Evolutionary conservation across 345 rosid species (phyloP).

Genomic region (Camelina laxa): DNA sequence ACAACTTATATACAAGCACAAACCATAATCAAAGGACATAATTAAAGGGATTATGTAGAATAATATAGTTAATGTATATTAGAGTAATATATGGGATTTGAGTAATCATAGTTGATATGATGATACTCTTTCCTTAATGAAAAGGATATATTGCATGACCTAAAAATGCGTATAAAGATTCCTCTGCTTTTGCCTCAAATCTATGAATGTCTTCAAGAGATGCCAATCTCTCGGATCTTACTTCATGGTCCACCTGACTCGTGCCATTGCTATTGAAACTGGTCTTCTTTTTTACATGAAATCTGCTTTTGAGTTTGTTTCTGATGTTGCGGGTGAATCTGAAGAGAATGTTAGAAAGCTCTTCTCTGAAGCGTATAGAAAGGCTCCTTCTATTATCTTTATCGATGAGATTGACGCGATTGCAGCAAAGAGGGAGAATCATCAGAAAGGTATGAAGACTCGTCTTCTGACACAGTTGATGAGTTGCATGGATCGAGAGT

Average conservation of each 20-base stretch:
- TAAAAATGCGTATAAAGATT: slow-evolving; percentile 54
- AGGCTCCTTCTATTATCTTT: slow-evolving; percentile 70
- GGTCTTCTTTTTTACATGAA: slow-evolving; percentile 61
- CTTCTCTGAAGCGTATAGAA: slow-evolving; percentile 59
- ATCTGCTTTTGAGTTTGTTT: slow-evolving; percentile 65
- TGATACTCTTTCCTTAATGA: no score
- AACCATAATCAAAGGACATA: no score
- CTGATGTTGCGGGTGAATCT: slow-evolving; percentile 65
- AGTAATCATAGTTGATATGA: no score
- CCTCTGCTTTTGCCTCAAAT: slow-evolving; percentile 62
- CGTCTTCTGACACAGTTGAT: slow-evolving; percentile 68
- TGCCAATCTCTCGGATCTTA: slow-evolving; percentile 61
- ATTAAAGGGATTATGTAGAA: no score
- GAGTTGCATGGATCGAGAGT: slow-evolving; percentile 72
- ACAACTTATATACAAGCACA: no score
- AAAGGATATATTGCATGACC: slow-evolving; percentile 40
- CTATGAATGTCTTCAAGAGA: slow-evolving; percentile 26
- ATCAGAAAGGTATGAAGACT: slow-evolving; percentile 66
- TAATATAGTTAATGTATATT: no score
- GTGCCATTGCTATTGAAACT: slow-evolving; percentile 65
- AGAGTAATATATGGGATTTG: no score
- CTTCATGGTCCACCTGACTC: slow-evolving; percentile 64
- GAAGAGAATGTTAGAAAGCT: slow-evolving; percentile 73
- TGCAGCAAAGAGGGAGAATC: slow-evolving; percentile 66
- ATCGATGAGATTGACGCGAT: slow-evolving; percentile 79